Evolutionary conservation across 768 basidiomycete genomes (phyloP).

Genomic region (Amanita rubescens): DNA sequence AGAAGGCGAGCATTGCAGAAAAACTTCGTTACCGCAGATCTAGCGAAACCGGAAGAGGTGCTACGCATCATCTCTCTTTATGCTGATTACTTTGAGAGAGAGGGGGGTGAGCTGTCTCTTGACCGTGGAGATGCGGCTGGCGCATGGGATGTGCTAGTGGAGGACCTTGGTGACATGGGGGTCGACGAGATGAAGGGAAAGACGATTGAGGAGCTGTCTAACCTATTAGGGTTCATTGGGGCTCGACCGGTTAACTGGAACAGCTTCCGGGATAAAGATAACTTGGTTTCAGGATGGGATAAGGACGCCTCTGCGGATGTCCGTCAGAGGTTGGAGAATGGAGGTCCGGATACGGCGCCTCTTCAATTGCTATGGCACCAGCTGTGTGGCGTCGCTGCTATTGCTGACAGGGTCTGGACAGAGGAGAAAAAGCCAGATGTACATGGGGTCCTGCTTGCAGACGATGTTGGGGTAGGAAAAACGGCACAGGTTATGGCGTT

Average conservation of each 20-base stretch:
- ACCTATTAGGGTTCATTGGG: background rate
- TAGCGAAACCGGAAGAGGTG: background rate
- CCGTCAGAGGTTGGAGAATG: background rate
- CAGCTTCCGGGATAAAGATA: background rate
- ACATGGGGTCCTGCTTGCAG: background rate
- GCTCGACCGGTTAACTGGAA: background rate
- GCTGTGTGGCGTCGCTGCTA: background rate
- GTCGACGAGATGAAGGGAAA: background rate
- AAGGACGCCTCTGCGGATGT: no score
- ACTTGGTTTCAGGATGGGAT: background rate
- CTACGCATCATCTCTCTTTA: background rate
- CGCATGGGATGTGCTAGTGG: background rate
- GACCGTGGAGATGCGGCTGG: background rate
- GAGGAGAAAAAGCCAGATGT: background rate
- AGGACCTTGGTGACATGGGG: conserved; percentile 3
- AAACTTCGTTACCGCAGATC: background rate
- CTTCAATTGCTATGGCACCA: conserved; percentile 9
- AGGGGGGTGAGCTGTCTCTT: background rate
- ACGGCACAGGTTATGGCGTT: background rate
- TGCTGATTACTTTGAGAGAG: background rate
- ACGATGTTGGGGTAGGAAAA: background rate
- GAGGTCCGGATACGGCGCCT: background rate
- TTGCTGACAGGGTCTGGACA: background rate
- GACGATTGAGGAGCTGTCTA: background rate
- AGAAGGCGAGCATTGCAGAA: background rate